phyloP scores from a whole-genome alignment of 164 flowering plant genomes.

The Houttuynia cordata region DNA sequence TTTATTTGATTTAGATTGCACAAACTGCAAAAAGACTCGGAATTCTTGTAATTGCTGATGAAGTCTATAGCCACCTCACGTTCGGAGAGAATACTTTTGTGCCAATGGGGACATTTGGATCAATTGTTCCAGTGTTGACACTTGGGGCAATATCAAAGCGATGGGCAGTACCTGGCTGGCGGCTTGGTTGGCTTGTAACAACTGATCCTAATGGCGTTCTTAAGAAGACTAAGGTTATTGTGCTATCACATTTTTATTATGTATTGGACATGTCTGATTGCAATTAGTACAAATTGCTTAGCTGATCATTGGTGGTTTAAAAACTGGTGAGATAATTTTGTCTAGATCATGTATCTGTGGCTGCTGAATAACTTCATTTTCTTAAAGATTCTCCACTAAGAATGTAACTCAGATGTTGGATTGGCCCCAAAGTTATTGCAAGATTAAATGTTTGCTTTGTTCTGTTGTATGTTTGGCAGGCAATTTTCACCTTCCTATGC shows the following conservation, averaged over 20 bases:
- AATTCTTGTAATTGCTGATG: slow-evolving; percentile 76
- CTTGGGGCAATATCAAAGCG: slow-evolving; percentile 91
- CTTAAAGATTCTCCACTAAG: too few relatives aligned
- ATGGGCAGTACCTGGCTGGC: slow-evolving; percentile 97
- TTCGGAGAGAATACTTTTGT: slow-evolving; percentile 72
- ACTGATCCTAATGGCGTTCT: slow-evolving; percentile 56
- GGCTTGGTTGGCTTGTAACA: slow-evolving; percentile 85
- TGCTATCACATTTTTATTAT: neutral
- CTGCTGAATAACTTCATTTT: too few relatives aligned
- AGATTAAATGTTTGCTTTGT: too few relatives aligned
- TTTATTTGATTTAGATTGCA: slow-evolving; percentile 41
- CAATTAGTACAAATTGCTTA: too few relatives aligned
- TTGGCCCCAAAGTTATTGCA: too few relatives aligned
- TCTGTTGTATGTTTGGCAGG: too few relatives aligned
- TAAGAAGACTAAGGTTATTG: slow-evolving; percentile 50
- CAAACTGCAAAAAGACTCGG: slow-evolving; percentile 60
- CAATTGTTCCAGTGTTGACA: slow-evolving; percentile 68
- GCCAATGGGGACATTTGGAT: slow-evolving; percentile 87
- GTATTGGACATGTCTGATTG: neutral
- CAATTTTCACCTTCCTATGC: too few relatives aligned
- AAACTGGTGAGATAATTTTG: too few relatives aligned
- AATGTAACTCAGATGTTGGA: too few relatives aligned
- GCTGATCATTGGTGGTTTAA: too few relatives aligned
- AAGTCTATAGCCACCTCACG: slow-evolving; percentile 78
- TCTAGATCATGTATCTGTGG: neutral